Percentiles rank a stretch among this genome's conserved stretches.
Evolutionary conservation across 2,329 filamentous ascomycete genomes (phyloP).

Genomic region (Aureobasidium musti): DNA sequence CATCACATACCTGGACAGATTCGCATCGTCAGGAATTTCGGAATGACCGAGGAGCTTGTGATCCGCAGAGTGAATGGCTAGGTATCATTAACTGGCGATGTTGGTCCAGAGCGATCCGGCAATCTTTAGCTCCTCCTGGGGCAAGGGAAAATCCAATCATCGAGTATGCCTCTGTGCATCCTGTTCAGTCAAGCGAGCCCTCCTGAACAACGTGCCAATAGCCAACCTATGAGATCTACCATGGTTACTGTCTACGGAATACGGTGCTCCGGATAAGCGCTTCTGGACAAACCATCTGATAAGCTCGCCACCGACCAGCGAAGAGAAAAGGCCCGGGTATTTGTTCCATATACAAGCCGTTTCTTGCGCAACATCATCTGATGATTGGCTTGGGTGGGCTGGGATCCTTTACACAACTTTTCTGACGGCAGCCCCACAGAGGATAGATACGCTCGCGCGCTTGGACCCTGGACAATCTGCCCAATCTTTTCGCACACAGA

Average conservation of each 20-base stretch:
- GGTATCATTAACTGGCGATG: neutral
- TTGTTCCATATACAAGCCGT: neutral
- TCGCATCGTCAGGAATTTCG: neutral
- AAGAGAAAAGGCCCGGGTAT: neutral
- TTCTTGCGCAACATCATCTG: neutral
- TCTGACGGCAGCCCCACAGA: neutral
- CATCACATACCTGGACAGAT: neutral
- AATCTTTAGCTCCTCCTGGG: neutral
- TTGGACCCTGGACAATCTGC: neutral
- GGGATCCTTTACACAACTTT: neutral
- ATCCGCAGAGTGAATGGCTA: neutral
- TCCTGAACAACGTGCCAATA: neutral
- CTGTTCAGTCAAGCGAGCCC: neutral
- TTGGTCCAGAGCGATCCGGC: neutral
- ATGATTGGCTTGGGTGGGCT: neutral
- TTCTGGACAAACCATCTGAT: neutral
- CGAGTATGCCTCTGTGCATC: neutral
- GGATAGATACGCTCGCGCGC: neutral
- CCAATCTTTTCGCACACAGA: neutral
- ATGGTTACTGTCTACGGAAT: neutral
- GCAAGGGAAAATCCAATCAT: neutral
- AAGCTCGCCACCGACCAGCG: neutral
- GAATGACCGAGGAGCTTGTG: neutral
- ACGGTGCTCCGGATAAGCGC: neutral
- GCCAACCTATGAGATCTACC: neutral